phyloP scores from a whole-genome alignment of 2,329 filamentous ascomycete genomes.

The Colletotrichum chrysophilum region DNA sequence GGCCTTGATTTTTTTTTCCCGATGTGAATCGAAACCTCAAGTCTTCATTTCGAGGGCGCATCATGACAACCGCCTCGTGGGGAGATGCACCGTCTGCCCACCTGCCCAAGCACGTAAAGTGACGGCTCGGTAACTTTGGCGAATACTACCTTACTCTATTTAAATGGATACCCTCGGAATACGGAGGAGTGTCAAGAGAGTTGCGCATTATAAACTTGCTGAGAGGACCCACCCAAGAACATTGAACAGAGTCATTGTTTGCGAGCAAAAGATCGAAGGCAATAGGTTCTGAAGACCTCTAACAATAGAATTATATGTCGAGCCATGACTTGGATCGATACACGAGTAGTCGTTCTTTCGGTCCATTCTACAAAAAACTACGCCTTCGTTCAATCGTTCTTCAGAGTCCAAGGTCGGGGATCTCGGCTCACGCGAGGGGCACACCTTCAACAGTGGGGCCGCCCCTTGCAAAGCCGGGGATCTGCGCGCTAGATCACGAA shows the following conservation, averaged over 20 bases:
- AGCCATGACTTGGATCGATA: neutral
- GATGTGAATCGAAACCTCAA: too few relatives aligned
- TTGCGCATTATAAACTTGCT: neutral
- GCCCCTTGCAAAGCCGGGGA: conserved; percentile 1
- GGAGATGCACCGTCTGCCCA: neutral
- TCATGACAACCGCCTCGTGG: neutral
- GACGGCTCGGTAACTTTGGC: neutral
- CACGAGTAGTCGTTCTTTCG: rapidly evolving
- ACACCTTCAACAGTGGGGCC: neutral
- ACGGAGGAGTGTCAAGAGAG: neutral
- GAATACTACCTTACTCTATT: neutral
- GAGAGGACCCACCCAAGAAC: neutral
- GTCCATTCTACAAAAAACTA: neutral
- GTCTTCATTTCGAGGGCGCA: too few relatives aligned
- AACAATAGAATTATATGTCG: neutral
- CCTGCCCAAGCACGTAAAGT: neutral
- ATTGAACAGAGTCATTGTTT: neutral
- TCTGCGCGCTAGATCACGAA: neutral
- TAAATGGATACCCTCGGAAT: neutral
- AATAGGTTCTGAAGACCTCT: rapidly evolving
- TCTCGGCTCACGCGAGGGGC: neutral
- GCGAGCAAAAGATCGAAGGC: neutral
- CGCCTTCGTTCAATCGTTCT: neutral
- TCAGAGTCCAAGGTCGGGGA: neutral
- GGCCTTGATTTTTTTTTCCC: too few relatives aligned